phyloP scores from a whole-genome alignment of 768 basidiomycete genomes.

The Leccinum fibrillosum region DNA sequence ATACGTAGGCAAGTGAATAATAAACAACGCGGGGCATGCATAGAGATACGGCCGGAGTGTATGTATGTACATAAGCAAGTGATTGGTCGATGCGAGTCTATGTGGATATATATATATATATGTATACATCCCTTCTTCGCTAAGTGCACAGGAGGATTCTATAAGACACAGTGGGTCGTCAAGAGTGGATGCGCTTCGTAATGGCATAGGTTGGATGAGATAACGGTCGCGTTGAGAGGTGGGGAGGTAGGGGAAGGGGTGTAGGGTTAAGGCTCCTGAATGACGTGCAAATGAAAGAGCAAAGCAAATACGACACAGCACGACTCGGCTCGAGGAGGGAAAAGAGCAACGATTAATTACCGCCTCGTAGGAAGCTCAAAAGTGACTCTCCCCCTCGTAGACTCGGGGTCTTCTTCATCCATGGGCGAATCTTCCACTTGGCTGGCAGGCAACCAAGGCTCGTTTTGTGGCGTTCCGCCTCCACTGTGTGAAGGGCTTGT shows the following conservation, averaged over 20 bases:
- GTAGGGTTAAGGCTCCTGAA: neutral
- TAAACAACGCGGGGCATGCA: neutral
- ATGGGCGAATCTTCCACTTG: constrained; percentile 6
- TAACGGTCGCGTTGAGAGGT: neutral
- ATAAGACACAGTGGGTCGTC: neutral
- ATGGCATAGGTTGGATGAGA: neutral
- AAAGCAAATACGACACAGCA: neutral
- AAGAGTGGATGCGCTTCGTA: neutral
- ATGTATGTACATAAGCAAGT: neutral
- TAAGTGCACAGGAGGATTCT: neutral
- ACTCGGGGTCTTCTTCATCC: constrained; percentile 15
- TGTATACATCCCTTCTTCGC: neutral
- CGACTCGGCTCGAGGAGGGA: neutral
- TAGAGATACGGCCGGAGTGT: neutral
- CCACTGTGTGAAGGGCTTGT: constrained; percentile 16
- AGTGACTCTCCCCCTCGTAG: constrained; percentile 13
- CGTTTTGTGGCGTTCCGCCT: constrained; percentile 16
- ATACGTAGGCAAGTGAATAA: neutral
- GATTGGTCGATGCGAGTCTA: neutral
- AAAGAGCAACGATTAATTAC: neutral
- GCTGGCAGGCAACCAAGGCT: constrained; percentile 11
- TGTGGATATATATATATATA: neutral
- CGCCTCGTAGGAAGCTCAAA: constrained; percentile 20
- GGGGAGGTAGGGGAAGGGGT: neutral
- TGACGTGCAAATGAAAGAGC: neutral